Base-by-base conservation (phyloP, 345 rosid species). In the Lagerstroemia speciosa region DNA sequence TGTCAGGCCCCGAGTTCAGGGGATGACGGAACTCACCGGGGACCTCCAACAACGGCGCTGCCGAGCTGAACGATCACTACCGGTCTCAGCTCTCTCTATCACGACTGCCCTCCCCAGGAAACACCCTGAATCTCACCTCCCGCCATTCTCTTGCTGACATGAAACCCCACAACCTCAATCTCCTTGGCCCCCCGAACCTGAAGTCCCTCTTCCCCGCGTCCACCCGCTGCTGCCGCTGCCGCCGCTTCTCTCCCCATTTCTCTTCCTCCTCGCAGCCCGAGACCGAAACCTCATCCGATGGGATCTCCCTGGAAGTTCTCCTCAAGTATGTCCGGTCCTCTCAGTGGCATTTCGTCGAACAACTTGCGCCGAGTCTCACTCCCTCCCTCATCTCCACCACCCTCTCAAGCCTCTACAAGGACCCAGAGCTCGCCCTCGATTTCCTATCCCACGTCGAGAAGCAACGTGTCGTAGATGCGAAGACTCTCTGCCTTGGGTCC, bases 301-400 rank as follows among this genome's bases (percentile, higher is more conserved):
- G 74, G 15, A 26, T 71, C 55, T 76, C 76, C 5, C 62, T 69
- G 0, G 72, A 64, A 0, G 0, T 1, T 0, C 45, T 90, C 0
- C 43, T 77, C 1, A 50, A 74, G 0, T 83, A 77, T 0, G 70
- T 84, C 48, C 76, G 50, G 38, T 81, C 97, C 72, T 86, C 89
- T 75, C 83, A 82, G 80, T 87, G 97, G 97, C 89, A 89, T 83
- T 75, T 81, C 77, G 67, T 93, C 92, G 73, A 89, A 82, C 91
- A 86, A 11, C 60, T 78, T 63, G 72, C 86, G 5, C 64, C 70
- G 46, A 81, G 76, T 7, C 71, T 91, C 60, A 73, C 79, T 16
- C 75, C 93, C 24, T 71, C 78, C 6, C 71, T 84, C 45, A 67
- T 87, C 46, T 76, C 88, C 62, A 10, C 81, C 68, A 78, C 84